These are phyloP conservation scores for Pichia exigua DNA, from an alignment of 805 yeast species.

Conservation along the genomic window DNA sequence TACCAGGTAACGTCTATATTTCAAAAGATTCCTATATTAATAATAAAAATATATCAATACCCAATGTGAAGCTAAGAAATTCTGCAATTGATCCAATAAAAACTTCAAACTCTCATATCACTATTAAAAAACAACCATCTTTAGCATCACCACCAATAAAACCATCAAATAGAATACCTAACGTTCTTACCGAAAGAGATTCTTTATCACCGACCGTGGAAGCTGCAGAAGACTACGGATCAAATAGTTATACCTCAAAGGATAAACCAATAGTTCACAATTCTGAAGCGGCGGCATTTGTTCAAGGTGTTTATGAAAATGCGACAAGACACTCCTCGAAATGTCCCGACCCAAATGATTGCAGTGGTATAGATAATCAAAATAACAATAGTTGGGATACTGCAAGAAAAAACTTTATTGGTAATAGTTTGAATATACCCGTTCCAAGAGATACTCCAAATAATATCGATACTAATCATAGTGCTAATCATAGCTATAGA, in stretches of 20 bases:
- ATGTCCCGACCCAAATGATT: constrained; percentile 1
- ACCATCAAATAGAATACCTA: constrained; percentile 1
- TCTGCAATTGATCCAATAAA: constrained; percentile 64
- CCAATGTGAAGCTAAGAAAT: constrained; percentile 47
- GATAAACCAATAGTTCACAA: constrained; percentile 23
- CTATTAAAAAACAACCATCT: constrained; percentile 53
- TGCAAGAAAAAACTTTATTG: constrained; percentile 4
- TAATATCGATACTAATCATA: background rate
- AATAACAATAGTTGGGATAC: background rate
- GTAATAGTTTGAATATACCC: constrained; percentile 13
- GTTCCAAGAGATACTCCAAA: constrained; percentile 8
- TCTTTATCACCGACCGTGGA: background rate
- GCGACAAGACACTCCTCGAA: constrained; percentile 14
- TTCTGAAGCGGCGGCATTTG: constrained; percentile 38
- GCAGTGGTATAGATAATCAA: background rate
- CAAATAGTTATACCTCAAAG: background rate
- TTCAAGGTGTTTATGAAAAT: constrained; percentile 29
- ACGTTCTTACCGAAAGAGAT: background rate
- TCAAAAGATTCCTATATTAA: constrained; percentile 3
- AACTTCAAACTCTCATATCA: constrained; percentile 57
- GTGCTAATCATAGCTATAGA: constrained; percentile 14
- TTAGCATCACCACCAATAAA: constrained; percentile 1
- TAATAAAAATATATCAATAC: constrained; percentile 19
- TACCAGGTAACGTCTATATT: constrained; percentile 5
- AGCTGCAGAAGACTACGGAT: background rate